Evolutionary conservation across 2,329 filamentous ascomycete species (phyloP).

Genomic region (Bipolaris sorokiniana): DNA sequence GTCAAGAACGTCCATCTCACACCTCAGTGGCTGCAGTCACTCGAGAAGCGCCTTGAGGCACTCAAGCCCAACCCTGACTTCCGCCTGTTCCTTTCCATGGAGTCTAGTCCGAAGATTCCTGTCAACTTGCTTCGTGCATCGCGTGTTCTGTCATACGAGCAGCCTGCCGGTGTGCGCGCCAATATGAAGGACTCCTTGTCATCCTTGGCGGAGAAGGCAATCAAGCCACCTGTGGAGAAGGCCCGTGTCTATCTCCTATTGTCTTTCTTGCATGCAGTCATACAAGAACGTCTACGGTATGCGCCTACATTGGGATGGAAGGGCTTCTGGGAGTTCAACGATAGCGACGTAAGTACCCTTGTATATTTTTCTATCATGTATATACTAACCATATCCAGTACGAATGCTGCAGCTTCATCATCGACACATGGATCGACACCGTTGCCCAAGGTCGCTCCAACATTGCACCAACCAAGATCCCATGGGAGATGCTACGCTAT

Average conservation of each 20-base stretch:
- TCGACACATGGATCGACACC: slow-evolving; percentile 90
- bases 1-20: slow-evolving; percentile 99
- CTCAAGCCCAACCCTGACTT: slow-evolving; percentile 94
- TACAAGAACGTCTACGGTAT: slow-evolving; percentile 93
- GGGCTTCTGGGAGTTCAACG: slow-evolving; percentile 99
- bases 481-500: slow-evolving; percentile 93
- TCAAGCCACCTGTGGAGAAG: slow-evolving; percentile 87
- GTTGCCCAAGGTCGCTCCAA: slow-evolving; percentile 87
- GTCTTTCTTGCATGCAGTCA: slow-evolving; percentile 92
- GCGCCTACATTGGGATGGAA: slow-evolving; percentile 96
- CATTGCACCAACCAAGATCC: slow-evolving; percentile 89
- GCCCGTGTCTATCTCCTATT: slow-evolving; percentile 87
- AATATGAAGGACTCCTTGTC: slow-evolving; percentile 99
- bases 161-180: slow-evolving; percentile 91
- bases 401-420: slow-evolving; percentile 94
- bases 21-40: slow-evolving; percentile 92
- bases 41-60: slow-evolving; percentile 95
- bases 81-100: slow-evolving; percentile 96
- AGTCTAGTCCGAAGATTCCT: slow-evolving; percentile 93
- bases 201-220: slow-evolving; percentile 75
- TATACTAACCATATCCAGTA: slow-evolving; percentile 65
- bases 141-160: slow-evolving; percentile 95
- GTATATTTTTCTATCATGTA: slow-evolving; percentile 3
- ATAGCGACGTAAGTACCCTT: slow-evolving; percentile 86
- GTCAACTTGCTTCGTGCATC: slow-evolving; percentile 94